Conservation (phyloP, 106 monocot genomes). For the Agapanthus africanus region DNA sequence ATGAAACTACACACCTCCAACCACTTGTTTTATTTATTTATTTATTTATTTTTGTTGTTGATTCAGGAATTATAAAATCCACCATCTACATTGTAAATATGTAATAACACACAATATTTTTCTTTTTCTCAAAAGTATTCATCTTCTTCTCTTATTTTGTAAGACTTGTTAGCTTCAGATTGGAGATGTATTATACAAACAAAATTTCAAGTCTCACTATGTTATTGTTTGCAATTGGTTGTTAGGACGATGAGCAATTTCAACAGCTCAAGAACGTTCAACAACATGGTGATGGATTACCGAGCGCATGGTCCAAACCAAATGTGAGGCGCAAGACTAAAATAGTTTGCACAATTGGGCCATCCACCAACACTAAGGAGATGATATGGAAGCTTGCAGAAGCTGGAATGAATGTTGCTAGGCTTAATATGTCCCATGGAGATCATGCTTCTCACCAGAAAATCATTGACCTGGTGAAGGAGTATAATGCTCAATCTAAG, state of each 20-base stretch:
- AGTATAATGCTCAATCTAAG: constrained; percentile 78
- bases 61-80: no score
- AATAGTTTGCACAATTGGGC: constrained; percentile 97
- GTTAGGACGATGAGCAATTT: constrained; percentile 81
- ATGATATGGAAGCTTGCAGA: constrained; percentile 99
- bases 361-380: constrained; percentile 87
- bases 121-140: neutral
- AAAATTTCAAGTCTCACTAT: neutral
- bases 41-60: no score
- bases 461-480: constrained; percentile 94
- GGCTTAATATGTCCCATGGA: constrained; percentile 98
- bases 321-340: constrained; percentile 89
- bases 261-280: constrained; percentile 59
- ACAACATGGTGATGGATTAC: constrained; percentile 35
- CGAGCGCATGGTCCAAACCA: constrained; percentile 62
- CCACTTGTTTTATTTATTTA: neutral
- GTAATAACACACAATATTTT: neutral
- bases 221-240: constrained; percentile 1
- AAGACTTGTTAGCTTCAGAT: no score
- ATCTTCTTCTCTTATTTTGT: no score
- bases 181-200: neutral
- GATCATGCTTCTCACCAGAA: constrained; percentile 98
- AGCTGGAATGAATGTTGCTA: constrained; percentile 96
- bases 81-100: neutral
- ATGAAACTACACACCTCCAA: neutral